Evolutionary conservation across 2,329 filamentous ascomycete species (phyloP), one percentile per base, ranked within the genome.

Genomic region (Aspergillus aculeatus): DNA sequence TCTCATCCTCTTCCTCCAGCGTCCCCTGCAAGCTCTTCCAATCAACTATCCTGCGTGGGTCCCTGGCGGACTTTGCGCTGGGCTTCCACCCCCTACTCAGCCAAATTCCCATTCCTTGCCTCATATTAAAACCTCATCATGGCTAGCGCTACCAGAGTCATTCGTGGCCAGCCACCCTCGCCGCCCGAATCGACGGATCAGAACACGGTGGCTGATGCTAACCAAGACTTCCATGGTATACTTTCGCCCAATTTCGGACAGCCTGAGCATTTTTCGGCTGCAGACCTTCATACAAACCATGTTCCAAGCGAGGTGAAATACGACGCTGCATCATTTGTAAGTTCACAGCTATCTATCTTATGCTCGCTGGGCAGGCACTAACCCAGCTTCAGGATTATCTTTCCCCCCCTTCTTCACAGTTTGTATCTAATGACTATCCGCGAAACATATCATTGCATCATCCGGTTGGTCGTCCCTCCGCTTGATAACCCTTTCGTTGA

Each of bases 161-260:
- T 70, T 54, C 66, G 62, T 47, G 57, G 60, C 12, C 63, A 60
- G 16, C 68, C 70, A 51, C 71, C 68, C 44, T 71, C 73, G 10
- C 72, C 73, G 44, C 71, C 71, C 12, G 66, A 68, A 31, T 72
- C 71, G 9, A 65, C 63, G 38, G 66, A 69, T 50, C 66, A 67
- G 14, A 65, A 69, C 38, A 58, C 59, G 11, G 55, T 54, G 14
- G 58, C 64, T 16, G 64, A 69, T 58, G 56, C 58, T 21, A 38
- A 58, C 26, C 58, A 62, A n/a, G 57, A 66, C 47, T 26, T 55
- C 19, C 61, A 60, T 54, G 56, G 58, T 16, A 56, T 59, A 2
- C 64, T 69, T 50, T 63, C 53, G 6, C 48, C 62, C 21, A 6
- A 62, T 21, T 69, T 66, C 47, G 50, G 21, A 4, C 24, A 57